Percentiles rank a stretch among this genome's conserved stretches.
Conservation (phyloP, 1,139 yeast genomes). For the Taphrina betulina region DNA sequence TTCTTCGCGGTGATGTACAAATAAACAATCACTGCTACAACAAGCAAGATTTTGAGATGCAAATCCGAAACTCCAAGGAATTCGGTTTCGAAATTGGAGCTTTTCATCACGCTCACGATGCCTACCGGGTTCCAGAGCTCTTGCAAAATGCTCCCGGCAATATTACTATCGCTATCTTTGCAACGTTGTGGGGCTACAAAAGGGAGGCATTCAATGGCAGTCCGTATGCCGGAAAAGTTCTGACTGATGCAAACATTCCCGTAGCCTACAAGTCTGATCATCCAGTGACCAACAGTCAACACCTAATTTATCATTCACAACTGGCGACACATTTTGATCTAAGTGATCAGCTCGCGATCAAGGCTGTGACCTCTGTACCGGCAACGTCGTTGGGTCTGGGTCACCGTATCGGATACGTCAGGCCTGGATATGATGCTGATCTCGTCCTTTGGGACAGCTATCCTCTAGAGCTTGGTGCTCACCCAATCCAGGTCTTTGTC, state of each 20-base stretch:
- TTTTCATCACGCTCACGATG: constrained; percentile 21
- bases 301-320: constrained; percentile 11
- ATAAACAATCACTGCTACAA: constrained; percentile 23
- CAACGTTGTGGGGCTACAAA: constrained; percentile 23
- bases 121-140: constrained; percentile 14
- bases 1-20: constrained; percentile 25
- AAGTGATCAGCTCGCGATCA: constrained; percentile 11
- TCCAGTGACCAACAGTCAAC: constrained; percentile 17
- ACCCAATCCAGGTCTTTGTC: constrained; percentile 19
- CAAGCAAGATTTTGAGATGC: constrained; percentile 15
- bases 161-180: constrained; percentile 16
- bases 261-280: constrained; percentile 25
- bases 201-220: constrained; percentile 20
- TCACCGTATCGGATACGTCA: constrained; percentile 13
- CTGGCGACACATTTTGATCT: constrained; percentile 12
- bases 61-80: constrained; percentile 10
- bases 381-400: constrained; percentile 17
- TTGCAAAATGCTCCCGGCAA: constrained; percentile 13
- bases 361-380: constrained; percentile 20
- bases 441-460: constrained; percentile 18
- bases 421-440: constrained; percentile 26
- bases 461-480: constrained; percentile 22
- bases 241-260: constrained; percentile 16
- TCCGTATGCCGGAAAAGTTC: constrained; percentile 23
- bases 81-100: constrained; percentile 22